Percentiles rank a stretch among this genome's conserved stretches.
phyloP scores from a whole-genome alignment of 192 early-diverging fungal genomes.

The Entomortierella parvispora region DNA sequence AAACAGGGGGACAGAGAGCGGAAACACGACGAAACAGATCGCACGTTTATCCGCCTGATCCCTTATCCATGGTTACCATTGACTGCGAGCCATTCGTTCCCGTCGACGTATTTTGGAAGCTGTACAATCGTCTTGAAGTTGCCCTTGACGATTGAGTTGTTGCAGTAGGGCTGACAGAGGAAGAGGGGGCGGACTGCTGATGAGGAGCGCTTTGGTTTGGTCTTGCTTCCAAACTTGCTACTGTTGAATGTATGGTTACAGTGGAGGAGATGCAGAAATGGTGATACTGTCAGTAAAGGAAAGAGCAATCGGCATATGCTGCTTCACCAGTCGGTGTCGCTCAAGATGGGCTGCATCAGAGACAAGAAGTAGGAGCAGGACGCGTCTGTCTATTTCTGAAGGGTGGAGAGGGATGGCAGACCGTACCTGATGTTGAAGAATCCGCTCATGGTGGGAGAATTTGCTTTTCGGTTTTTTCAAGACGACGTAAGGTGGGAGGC shows the following conservation, averaged over 20 bases:
- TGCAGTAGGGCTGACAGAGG: constrained; percentile 74
- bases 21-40: not conserved
- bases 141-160: constrained; percentile 89
- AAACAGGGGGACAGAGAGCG: not conserved
- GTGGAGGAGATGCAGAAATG: too few relatives aligned
- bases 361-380: too few relatives aligned
- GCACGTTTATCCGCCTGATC: not conserved
- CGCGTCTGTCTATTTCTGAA: too few relatives aligned
- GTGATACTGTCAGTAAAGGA: too few relatives aligned
- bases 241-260: not conserved
- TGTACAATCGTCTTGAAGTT: constrained; percentile 91
- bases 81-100: constrained; percentile 93
- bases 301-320: too few relatives aligned
- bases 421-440: constrained; percentile 48
- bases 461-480: not conserved
- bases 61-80: too few relatives aligned
- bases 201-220: constrained; percentile 36
- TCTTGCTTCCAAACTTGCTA: constrained; percentile 35
- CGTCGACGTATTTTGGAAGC: constrained; percentile 91
- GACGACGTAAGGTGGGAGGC: not conserved
- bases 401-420: not conserved
- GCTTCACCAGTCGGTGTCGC: too few relatives aligned
- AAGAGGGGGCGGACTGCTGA: constrained; percentile 56
- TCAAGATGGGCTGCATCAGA: too few relatives aligned
- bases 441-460: constrained; percentile 16